Evolutionary conservation across 495 filamentous ascomycete genomes (phyloP).

Genomic region (Lasiosphaeris hirsuta): DNA sequence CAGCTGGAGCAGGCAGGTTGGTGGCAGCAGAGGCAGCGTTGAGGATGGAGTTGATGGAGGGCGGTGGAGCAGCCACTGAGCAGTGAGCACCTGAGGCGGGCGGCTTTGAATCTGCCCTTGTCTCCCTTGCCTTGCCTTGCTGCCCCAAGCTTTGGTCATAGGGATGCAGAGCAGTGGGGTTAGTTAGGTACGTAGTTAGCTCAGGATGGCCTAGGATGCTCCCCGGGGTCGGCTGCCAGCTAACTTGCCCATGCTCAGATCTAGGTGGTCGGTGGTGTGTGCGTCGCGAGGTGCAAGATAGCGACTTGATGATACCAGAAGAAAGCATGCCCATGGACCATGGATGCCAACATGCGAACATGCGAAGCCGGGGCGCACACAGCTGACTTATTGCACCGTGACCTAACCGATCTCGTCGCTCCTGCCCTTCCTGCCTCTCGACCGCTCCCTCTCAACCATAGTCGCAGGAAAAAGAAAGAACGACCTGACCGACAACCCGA

Average conservation of each 20-base stretch:
- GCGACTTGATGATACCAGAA: slow-evolving; percentile 17
- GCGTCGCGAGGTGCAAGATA: slow-evolving; percentile 7
- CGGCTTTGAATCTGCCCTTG: slow-evolving; percentile 1
- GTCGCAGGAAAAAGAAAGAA: neutral
- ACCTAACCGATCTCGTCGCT: slow-evolving; percentile 4
- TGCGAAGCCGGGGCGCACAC: slow-evolving; percentile 10
- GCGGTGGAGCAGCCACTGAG: slow-evolving; percentile 1
- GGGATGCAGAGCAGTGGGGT: too few species aligned
- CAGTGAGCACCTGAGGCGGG: neutral
- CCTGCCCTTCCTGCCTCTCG: neutral
- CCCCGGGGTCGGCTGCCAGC: neutral
- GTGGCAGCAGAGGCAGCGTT: neutral
- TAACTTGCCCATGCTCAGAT: too few species aligned
- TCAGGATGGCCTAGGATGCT: neutral
- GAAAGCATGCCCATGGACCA: slow-evolving; percentile 4
- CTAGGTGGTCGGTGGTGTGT: neutral
- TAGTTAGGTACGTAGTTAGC: too few species aligned
- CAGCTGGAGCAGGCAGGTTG: slow-evolving; percentile 6
- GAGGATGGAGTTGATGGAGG: neutral
- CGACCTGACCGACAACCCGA: neutral
- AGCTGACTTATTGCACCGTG: too few species aligned
- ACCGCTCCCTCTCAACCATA: neutral
- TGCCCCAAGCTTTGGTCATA: too few species aligned
- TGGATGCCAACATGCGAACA: neutral
- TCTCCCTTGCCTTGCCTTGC: too few species aligned